Evolutionary conservation across 176 grass and related monocot genomes (phyloP).

Genomic region (Secale cereale): DNA sequence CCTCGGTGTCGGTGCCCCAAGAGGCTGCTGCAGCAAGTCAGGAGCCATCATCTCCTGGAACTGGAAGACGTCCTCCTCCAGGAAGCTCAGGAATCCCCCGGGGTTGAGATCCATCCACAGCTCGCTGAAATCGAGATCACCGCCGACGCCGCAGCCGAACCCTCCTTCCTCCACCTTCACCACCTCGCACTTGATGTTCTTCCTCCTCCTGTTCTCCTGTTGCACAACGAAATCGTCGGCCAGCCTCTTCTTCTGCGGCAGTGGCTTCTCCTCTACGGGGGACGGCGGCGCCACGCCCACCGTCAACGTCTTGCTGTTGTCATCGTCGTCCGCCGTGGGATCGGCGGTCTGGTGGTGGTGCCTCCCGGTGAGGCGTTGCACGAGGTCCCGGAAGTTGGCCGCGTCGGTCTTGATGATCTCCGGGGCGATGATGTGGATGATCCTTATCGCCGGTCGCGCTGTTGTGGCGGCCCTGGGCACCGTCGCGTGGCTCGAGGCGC

Average conservation of each 20-base stretch:
- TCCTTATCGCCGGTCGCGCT: constrained; percentile 62
- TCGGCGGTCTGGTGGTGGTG: background rate
- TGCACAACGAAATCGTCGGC: background rate
- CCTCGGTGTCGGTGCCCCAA: background rate
- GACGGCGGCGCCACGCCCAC: too few species aligned
- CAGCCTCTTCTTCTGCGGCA: background rate
- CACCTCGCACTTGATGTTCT: constrained; percentile 45
- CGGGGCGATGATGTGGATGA: constrained; percentile 73
- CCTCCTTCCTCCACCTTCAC: constrained; percentile 45
- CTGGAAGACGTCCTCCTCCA: constrained; percentile 53
- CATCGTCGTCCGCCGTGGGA: background rate
- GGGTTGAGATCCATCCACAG: constrained; percentile 44
- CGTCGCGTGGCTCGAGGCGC: background rate
- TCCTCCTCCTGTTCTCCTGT: constrained; percentile 16
- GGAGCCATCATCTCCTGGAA: constrained; percentile 36
- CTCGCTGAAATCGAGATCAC: constrained; percentile 26
- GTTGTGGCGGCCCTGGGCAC: background rate
- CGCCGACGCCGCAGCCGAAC: constrained; percentile 12
- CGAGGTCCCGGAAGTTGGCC: constrained; percentile 80
- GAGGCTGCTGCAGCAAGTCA: constrained; percentile 34
- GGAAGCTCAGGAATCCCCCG: constrained; percentile 50
- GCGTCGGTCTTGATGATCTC: constrained; percentile 92
- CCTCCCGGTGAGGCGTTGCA: constrained; percentile 86
- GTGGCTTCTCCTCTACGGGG: background rate
- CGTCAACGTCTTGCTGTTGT: background rate